These are phyloP conservation scores for Zymoseptoria brevis DNA, from an alignment of 2,329 filamentous ascomycete genomes.

Conservation along the genomic window DNA sequence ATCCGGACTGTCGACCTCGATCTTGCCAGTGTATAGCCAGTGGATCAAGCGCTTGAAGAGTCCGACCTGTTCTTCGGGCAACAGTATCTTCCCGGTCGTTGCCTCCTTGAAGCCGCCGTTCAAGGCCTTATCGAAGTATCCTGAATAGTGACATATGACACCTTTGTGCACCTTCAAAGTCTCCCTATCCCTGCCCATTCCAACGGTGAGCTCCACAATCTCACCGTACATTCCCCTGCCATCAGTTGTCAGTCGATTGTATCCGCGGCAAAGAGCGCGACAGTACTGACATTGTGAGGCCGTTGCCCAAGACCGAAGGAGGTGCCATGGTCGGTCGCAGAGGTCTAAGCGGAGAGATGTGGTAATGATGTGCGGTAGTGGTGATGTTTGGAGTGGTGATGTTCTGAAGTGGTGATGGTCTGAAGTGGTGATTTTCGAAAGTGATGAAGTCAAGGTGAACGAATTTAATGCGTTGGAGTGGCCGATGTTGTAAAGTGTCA, in stretches of 20 bases:
- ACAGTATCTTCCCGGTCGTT: background rate
- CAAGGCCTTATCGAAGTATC: constrained; percentile 1
- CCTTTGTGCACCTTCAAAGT: background rate
- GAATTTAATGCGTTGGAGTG: no score
- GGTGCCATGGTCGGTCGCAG: no score
- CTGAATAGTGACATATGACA: background rate
- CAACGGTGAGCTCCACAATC: constrained; percentile 29
- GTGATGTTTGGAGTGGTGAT: no score
- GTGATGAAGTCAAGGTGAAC: no score
- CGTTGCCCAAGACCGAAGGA: constrained; percentile 5
- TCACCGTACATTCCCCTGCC: constrained; percentile 39
- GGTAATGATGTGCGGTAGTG: no score
- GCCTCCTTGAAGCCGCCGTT: background rate
- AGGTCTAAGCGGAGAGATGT: no score
- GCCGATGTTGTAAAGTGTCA: no score
- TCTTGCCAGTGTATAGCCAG: constrained; percentile 8
- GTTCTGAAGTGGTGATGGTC: no score
- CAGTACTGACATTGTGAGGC: constrained; percentile 3
- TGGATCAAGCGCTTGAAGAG: constrained; percentile 6
- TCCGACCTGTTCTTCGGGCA: constrained; percentile 1
- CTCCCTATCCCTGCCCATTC: background rate
- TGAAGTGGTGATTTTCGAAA: no score
- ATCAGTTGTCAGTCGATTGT: no score
- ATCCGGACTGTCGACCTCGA: no score
- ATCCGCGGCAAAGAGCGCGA: no score